phyloP scores from a whole-genome alignment of 2,329 filamentous ascomycete genomes.

The Fusarium neocosmosporiellum region DNA sequence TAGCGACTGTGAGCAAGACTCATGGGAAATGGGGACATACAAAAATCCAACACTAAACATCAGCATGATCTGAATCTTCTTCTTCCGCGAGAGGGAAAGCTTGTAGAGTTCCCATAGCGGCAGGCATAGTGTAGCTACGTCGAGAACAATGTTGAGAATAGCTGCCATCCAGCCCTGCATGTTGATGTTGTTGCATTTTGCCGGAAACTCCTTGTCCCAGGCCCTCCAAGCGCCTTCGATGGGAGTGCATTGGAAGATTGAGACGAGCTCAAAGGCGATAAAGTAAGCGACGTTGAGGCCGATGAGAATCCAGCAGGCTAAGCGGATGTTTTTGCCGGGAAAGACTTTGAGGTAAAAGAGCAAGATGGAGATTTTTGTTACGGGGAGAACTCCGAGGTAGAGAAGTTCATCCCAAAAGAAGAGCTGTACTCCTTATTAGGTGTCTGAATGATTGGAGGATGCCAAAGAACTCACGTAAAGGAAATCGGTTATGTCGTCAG shows the following conservation, averaged over 20 bases:
- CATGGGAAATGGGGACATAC: background rate
- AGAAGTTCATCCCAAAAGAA: constrained; percentile 20
- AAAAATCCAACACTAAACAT: constrained; percentile 26
- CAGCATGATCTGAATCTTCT: constrained; percentile 25
- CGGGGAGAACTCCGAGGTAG: constrained; percentile 2
- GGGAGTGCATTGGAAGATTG: constrained; percentile 60
- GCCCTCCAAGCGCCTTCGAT: constrained; percentile 60
- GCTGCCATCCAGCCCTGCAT: constrained; percentile 61
- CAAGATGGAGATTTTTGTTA: constrained; percentile 15
- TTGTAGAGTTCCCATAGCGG: constrained; percentile 13
- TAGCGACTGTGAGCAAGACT: background rate
- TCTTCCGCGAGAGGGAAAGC: constrained; percentile 4
- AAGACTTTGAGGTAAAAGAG: constrained; percentile 26
- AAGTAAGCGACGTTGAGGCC: constrained; percentile 32
- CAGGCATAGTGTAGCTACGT: constrained; percentile 46
- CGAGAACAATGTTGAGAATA: constrained; percentile 59
- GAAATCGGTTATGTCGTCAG: constrained; percentile 11
- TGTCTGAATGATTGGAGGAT: fast-evolving
- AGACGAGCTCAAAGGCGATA: constrained; percentile 45
- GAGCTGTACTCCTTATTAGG: background rate
- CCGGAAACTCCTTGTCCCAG: constrained; percentile 58
- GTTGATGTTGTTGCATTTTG: constrained; percentile 60
- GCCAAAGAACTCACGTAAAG: background rate
- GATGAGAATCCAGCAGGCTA: constrained; percentile 22
- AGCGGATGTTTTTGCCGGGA: background rate